Percentiles rank a stretch among this genome's conserved stretches.
These are phyloP conservation scores for Talaromyces amestolkiae DNA, from an alignment of 2,329 filamentous ascomycete species.

Conservation along the genomic window DNA sequence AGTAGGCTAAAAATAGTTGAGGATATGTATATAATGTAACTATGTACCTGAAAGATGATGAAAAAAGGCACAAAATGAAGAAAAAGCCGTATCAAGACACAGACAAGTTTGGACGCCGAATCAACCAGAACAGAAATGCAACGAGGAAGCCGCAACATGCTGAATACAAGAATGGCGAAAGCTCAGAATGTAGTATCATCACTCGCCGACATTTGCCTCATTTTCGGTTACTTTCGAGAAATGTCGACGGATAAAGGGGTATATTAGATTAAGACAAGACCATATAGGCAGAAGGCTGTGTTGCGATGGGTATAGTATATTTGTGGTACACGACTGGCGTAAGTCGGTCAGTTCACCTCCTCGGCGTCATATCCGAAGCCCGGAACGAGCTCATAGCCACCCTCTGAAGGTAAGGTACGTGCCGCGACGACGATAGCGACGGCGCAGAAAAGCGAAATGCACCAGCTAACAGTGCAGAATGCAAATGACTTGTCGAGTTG, in stretches of 20 bases:
- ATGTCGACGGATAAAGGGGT: not conserved
- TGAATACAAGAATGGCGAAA: not conserved
- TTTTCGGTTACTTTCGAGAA: not conserved
- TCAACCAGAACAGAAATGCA: conserved; percentile 3
- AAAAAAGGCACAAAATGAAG: not conserved
- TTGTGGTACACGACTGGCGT: not conserved
- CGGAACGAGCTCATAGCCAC: conserved; percentile 78
- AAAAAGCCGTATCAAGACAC: not conserved
- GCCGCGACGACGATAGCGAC: conserved; percentile 64
- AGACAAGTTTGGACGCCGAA: not conserved
- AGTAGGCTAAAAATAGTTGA: not conserved
- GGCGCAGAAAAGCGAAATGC: conserved; percentile 52
- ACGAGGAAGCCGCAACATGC: not conserved
- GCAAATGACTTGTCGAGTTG: conserved; percentile 75
- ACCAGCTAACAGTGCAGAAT: conserved; percentile 64
- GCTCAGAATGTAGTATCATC: not conserved
- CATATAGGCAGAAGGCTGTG: not conserved
- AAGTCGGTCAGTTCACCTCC: conserved; percentile 8
- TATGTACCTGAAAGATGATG: conserved; percentile 9
- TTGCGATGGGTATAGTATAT: not conserved
- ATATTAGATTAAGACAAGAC: not conserved
- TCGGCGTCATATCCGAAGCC: conserved; percentile 25
- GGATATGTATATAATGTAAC: conserved; percentile 7
- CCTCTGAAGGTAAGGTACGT: conserved; percentile 71
- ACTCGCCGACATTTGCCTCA: not conserved